Evolutionary conservation across 352 stramenopile species (phyloP).

Genomic region (Blastocystis sp.): DNA sequence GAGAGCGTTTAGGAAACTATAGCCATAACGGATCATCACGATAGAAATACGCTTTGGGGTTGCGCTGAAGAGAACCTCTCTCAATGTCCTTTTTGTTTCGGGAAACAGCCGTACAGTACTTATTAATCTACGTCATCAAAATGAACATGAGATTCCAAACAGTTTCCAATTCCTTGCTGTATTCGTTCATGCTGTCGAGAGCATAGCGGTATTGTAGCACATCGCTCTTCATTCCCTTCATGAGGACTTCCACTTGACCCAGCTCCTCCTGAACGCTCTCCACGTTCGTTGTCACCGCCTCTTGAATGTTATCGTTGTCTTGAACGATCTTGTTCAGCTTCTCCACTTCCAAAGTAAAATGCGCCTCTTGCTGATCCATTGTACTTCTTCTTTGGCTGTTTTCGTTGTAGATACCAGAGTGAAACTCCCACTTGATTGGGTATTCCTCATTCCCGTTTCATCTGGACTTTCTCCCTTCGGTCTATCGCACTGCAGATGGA

Average conservation of each 20-base stretch:
- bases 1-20: conserved; percentile 46
- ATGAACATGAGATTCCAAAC: neutral
- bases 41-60: conserved; percentile 22
- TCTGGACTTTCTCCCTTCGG: neutral
- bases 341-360: conserved; percentile 54
- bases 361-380: conserved; percentile 20
- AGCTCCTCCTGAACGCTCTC: conserved; percentile 53
- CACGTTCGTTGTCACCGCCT: conserved; percentile 55
- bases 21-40: neutral
- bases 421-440: neutral
- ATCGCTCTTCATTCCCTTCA: conserved; percentile 72
- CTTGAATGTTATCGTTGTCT: conserved; percentile 37
- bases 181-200: conserved; percentile 56
- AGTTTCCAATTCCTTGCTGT: conserved; percentile 60
- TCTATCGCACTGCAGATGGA: neutral
- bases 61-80: neutral
- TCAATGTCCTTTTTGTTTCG: conserved; percentile 22
- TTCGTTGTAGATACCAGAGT: neutral
- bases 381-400: conserved; percentile 14
- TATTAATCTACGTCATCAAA: conserved; percentile 22
- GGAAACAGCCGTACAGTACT: conserved; percentile 27
- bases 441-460: too few species aligned
- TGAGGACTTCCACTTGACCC: conserved; percentile 59
- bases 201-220: conserved; percentile 62
- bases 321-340: conserved; percentile 52